Evolutionary conservation across 805 yeast genomes (phyloP), one percentile per base, ranked within the genome.

Genomic region (Yamadazyma kitorensis): DNA sequence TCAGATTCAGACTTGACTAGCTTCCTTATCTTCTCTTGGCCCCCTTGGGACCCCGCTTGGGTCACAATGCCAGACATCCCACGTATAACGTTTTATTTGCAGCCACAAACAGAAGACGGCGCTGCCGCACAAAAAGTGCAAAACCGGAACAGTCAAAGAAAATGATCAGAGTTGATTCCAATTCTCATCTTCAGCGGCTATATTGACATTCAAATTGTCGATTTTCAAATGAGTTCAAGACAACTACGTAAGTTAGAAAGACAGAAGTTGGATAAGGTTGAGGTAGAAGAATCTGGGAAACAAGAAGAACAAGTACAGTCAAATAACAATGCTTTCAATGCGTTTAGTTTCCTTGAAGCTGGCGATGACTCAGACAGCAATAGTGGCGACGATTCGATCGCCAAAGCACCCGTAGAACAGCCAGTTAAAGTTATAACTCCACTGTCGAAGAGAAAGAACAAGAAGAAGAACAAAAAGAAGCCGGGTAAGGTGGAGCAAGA

Each of bases 211-310:
- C n/a, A n/a, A n/a, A n/a, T n/a, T n/a, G n/a, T n/a, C n/a, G n/a
- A n/a, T n/a, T 17, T 6, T 16, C 7, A 7, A 9, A 74, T 74
- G 80, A 72, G 78, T 55, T 68, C 74, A 2, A 62, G 79, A 44
- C 74, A 74, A 5, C 53, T 74, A 29, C 66, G 66, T 41, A 59
- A 64, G 35, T 50, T 74, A 9, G 70, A 72, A 37, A 64, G 49
- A 27, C 56, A 56, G 33, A 44, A 46, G 35, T 37, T 44, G 14
- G 52, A 47, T 22, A 47, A 44, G 13, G 23, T 23, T 6, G 32
- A 25, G 17, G 17, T 41, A 6, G 28, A 13, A 6, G 22, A 16
- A 9, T 18, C 15, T 4, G 31, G 18, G 2, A 34, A 28, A 6
- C 38, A 30, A 14, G 18, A 10, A 17, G 36, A 30, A 5, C 26